Conservation (phyloP, 345 rosid species). For the Brassica rapa region DNA sequence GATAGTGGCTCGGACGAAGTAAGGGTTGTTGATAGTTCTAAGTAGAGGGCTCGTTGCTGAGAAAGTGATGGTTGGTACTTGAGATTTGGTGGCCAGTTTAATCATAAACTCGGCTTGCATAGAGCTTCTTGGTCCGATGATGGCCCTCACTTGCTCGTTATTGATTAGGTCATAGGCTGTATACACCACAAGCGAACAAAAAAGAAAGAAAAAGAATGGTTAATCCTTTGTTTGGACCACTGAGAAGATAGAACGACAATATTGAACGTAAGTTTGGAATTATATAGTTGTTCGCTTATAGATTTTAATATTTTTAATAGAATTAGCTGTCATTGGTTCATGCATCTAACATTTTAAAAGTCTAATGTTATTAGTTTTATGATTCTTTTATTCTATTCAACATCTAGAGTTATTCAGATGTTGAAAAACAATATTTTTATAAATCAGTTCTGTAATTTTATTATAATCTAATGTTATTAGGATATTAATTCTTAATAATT, state of each 20-base stretch:
- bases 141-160: constrained; percentile 55
- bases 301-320: neutral
- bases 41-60: constrained; percentile 49
- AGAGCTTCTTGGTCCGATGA: constrained; percentile 56
- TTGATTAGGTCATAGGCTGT: constrained; percentile 52
- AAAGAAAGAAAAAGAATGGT: neutral
- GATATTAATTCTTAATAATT: neutral
- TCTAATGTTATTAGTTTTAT: neutral
- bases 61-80: constrained; percentile 56
- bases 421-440: neutral
- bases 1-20: constrained; percentile 48
- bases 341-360: neutral
- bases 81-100: constrained; percentile 39
- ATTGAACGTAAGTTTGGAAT: neutral
- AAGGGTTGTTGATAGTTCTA: constrained; percentile 29
- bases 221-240: too few species aligned
- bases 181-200: constrained; percentile 30
- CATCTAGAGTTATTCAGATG: neutral
- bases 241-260: neutral
- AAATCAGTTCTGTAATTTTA: neutral
- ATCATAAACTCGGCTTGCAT: constrained; percentile 47
- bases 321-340: neutral
- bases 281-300: neutral
- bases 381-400: neutral
- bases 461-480: neutral